These are phyloP conservation scores for Cercophora samala DNA, from an alignment of 495 filamentous ascomycete genomes.

Conservation along the genomic window DNA sequence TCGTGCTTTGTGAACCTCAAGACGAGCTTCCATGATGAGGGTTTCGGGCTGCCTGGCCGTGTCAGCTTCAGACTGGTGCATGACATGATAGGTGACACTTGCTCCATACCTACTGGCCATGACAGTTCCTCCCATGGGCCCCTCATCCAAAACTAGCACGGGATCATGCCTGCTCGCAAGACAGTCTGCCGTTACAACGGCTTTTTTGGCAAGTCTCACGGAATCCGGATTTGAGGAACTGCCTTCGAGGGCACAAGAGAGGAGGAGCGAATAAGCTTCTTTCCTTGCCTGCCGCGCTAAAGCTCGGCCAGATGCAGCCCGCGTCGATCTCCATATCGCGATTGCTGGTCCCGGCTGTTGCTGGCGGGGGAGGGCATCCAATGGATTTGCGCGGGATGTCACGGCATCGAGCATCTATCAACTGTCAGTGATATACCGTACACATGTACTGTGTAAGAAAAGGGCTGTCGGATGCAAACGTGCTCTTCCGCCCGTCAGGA, in stretches of 20 bases:
- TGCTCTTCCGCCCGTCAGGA: background rate
- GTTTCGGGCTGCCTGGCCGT: background rate
- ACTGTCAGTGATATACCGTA: background rate
- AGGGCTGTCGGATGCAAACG: background rate
- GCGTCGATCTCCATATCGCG: constrained; percentile 9
- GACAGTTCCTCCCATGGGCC: background rate
- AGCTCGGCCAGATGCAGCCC: background rate
- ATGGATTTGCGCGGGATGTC: constrained; percentile 2
- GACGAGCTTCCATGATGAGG: background rate
- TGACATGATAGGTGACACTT: background rate
- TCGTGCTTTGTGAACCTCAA: background rate
- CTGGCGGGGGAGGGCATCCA: background rate
- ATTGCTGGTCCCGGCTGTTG: background rate
- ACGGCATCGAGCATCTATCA: background rate
- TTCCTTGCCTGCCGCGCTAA: background rate
- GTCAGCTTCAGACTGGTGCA: background rate
- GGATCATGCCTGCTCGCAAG: background rate
- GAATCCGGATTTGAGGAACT: background rate
- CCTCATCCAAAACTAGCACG: background rate
- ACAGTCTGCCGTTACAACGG: constrained; percentile 5
- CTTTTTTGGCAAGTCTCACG: background rate
- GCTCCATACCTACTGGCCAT: background rate
- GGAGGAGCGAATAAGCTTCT: constrained; percentile 4
- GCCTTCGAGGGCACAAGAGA: background rate
- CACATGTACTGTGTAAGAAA: background rate